These are phyloP conservation scores for Tuctoria greenei DNA, from an alignment of 176 grass and related monocot genomes.

Conservation along the genomic window DNA sequence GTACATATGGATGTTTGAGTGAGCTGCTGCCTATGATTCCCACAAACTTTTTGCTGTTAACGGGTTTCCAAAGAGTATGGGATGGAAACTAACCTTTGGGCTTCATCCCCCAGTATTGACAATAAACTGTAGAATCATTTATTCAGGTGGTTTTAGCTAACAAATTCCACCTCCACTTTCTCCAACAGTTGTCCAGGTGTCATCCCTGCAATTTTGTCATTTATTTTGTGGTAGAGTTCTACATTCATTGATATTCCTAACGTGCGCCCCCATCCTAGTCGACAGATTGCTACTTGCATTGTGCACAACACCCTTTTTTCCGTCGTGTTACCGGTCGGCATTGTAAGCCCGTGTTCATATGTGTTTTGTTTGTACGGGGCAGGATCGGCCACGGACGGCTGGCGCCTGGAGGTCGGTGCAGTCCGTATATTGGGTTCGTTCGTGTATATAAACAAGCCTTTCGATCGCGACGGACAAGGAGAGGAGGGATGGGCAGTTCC, in stretches of 20 bases:
- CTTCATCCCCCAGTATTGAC: neutral
- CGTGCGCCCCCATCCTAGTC: too few relatives aligned
- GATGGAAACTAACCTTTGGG: neutral
- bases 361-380: neutral
- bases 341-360: neutral
- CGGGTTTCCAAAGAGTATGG: neutral
- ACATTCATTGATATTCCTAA: too few relatives aligned
- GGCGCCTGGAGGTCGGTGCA: too few relatives aligned
- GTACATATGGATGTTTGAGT: neutral
- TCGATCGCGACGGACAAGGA: constrained; percentile 3
- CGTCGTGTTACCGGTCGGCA: neutral
- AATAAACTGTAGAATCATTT: neutral
- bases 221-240: neutral
- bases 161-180: neutral
- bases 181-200: neutral
- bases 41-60: constrained; percentile 14
- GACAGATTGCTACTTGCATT: neutral
- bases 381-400: too few relatives aligned
- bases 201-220: neutral
- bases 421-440: neutral
- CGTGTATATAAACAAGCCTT: neutral
- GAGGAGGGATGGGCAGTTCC: constrained; percentile 34
- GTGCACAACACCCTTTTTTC: neutral
- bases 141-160: neutral
- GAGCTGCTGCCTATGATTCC: constrained; percentile 5